Percentiles rank a stretch among this genome's conserved stretches.
These are phyloP conservation scores for Cytauxzoon felis DNA, from an alignment of 169 alveolate species.

Conservation along the genomic window DNA sequence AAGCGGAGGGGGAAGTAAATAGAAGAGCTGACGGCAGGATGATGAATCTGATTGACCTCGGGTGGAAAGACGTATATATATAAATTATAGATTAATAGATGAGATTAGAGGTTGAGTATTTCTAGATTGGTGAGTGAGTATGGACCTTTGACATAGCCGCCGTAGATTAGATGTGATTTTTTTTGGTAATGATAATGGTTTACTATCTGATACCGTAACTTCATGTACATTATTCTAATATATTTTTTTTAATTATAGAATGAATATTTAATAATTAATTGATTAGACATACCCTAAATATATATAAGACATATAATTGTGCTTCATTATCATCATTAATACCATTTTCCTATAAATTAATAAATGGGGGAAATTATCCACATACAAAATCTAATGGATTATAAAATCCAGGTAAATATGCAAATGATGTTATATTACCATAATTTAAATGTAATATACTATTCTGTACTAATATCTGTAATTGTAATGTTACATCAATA, in stretches of 20 bases:
- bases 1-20: too few relatives aligned
- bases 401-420: constrained; percentile 61
- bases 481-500: constrained; percentile 60
- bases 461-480: constrained; percentile 46
- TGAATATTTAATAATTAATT: not conserved
- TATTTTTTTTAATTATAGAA: not conserved
- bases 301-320: constrained; percentile 50
- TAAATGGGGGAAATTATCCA: not conserved
- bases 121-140: constrained; percentile 35
- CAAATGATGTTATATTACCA: constrained; percentile 38
- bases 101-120: constrained; percentile 13
- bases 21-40: too few relatives aligned
- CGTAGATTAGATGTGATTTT: constrained; percentile 53
- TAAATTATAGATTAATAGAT: too few relatives aligned
- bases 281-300: constrained; percentile 24
- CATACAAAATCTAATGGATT: constrained; percentile 53
- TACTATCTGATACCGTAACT: constrained; percentile 42
- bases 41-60: too few relatives aligned
- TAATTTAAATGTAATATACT: constrained; percentile 44
- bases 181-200: constrained; percentile 41
- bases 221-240: constrained; percentile 57
- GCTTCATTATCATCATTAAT: constrained; percentile 18
- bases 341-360: not conserved
- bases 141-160: constrained; percentile 59
- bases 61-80: too few relatives aligned